Conservation (phyloP, 1,284 basidiomycete species). For the Microstroma glucosiphilum region DNA sequence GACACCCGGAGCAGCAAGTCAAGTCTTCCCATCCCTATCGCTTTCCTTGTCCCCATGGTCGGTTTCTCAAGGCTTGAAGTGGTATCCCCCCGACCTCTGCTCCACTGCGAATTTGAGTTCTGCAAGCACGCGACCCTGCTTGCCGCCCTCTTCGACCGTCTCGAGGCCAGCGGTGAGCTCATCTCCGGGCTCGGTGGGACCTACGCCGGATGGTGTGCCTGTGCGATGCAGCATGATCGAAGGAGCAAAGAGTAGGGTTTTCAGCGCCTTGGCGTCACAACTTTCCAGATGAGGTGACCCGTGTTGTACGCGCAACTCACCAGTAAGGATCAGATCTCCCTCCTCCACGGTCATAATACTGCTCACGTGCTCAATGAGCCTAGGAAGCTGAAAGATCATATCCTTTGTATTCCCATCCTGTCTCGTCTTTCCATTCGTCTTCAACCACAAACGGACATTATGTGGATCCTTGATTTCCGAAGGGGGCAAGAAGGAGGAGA, state of each 20-base stretch:
- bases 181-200: not conserved
- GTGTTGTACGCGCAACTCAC: constrained; percentile 12
- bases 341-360: constrained; percentile 93
- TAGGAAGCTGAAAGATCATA: constrained; percentile 89
- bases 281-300: no score
- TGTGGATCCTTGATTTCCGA: constrained; percentile 65
- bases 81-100: constrained; percentile 65
- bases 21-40: no score
- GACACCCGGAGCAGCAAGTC: no score
- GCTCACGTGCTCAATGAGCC: constrained; percentile 83
- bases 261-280: no score
- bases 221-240: no score
- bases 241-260: no score
- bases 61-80: constrained; percentile 51
- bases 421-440: constrained; percentile 60
- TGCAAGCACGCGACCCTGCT: constrained; percentile 59
- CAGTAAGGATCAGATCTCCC: constrained; percentile 52
- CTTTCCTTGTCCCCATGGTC: no score
- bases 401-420: constrained; percentile 78
- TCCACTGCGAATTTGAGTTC: constrained; percentile 63
- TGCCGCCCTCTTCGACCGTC: not conserved
- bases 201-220: not conserved
- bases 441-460: constrained; percentile 68
- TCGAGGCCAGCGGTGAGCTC: not conserved
- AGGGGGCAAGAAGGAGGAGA: constrained; percentile 71